A percentile compares a stretch with the other conserved stretches of the same genome.
These are phyloP conservation scores for Ustilago crameri DNA, from an alignment of 1,284 basidiomycete species.

Conservation along the genomic window DNA sequence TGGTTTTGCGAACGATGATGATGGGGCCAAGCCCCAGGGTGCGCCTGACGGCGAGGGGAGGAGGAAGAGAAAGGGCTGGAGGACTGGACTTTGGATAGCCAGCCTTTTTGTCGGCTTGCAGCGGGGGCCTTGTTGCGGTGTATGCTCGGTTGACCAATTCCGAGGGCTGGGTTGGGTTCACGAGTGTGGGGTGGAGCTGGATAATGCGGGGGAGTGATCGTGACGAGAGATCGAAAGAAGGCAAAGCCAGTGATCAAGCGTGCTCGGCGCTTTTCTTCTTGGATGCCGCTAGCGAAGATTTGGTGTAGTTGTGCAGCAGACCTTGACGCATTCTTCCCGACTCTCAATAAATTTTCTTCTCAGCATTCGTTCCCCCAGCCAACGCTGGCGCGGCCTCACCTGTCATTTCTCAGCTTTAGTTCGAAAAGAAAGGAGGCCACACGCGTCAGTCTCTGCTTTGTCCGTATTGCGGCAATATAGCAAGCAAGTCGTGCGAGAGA, in stretches of 20 bases:
- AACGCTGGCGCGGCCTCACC: slow-evolving; percentile 30
- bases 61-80: slow-evolving; percentile 2
- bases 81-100: not conserved
- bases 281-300: slow-evolving; percentile 2
- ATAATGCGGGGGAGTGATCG: slow-evolving; percentile 45
- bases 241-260: slow-evolving; percentile 29
- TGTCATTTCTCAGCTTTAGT: not conserved
- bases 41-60: slow-evolving; percentile 12
- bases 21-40: slow-evolving; percentile 3
- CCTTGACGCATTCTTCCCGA: not conserved
- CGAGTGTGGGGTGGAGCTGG: slow-evolving; percentile 13
- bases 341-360: slow-evolving; percentile 43
- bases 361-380: not conserved
- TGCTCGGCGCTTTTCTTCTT: not conserved
- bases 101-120: not conserved
- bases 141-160: slow-evolving; percentile 1
- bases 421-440: slow-evolving; percentile 22
- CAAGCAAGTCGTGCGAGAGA: too few relatives aligned
- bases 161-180: slow-evolving; percentile 1
- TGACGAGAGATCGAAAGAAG: slow-evolving; percentile 48
- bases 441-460: slow-evolving; percentile 3
- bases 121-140: not conserved
- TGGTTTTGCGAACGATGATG: not conserved
- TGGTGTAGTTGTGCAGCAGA: slow-evolving; percentile 6
- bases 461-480: too few relatives aligned